Percentiles rank a stretch among this genome's conserved stretches.
Evolutionary conservation across 345 rosid genomes (phyloP).

Genomic region (Gossypium longicalyx): DNA sequence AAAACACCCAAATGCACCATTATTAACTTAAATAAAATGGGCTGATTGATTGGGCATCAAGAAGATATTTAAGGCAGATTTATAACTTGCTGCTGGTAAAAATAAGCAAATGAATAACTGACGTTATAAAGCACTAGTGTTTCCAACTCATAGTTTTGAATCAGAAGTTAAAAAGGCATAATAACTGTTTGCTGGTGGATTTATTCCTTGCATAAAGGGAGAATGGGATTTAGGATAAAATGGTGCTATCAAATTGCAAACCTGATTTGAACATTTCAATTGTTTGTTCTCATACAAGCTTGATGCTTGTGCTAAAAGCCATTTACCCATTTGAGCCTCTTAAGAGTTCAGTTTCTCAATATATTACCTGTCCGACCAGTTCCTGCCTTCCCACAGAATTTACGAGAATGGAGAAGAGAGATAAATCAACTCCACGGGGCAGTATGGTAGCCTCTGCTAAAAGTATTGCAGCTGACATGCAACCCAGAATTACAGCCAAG

Average conservation of each 20-base stretch:
- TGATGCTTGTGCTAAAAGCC: not conserved
- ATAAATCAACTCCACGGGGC: slow-evolving; percentile 51
- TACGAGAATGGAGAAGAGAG: slow-evolving; percentile 66
- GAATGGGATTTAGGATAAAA: not conserved
- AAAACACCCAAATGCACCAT: not conserved
- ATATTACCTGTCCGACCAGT: slow-evolving; percentile 46
- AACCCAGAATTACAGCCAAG: slow-evolving; percentile 51
- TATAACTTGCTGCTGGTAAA: not conserved
- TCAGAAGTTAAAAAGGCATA: not conserved
- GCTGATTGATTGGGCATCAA: not conserved
- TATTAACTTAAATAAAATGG: not conserved
- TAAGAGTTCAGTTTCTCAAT: not conserved
- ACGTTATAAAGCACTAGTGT: not conserved
- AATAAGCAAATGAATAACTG: not conserved
- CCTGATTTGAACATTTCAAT: slow-evolving; percentile 5
- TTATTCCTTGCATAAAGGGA: not conserved
- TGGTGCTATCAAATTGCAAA: not conserved
- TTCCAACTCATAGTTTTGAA: not conserved
- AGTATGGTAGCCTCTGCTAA: slow-evolving; percentile 75
- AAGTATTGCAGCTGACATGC: slow-evolving; percentile 73
- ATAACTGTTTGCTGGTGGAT: not conserved
- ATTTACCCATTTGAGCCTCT: not conserved
- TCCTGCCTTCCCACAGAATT: slow-evolving; percentile 54
- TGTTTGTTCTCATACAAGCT: not conserved
- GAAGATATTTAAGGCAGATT: not conserved